Base-by-base conservation (phyloP, 2,329 filamentous ascomycete genomes). In the Thyridium curvatum region DNA sequence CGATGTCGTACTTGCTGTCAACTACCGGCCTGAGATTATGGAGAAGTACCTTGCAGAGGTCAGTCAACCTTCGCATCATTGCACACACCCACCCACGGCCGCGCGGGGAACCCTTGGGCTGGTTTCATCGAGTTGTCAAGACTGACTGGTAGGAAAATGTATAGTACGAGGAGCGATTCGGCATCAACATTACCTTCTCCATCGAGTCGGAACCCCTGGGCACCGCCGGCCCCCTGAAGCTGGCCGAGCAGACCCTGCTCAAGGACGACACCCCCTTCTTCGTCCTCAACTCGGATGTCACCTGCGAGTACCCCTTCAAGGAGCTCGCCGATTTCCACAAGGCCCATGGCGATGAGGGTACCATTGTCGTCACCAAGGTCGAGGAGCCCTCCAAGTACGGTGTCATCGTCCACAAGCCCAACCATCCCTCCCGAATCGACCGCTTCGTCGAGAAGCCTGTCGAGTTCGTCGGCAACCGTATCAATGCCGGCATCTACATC, bases 391-490 rank as follows among this genome's bases (percentile, higher is more conserved):
- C 88, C 59, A 98, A 98, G 70, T 98, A 97, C 64, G 91, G 91
- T 79, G 91, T 98, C 52, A 82, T 98, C 41, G 93, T 98, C 21
- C 91, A 97, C 81, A 93, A 94, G 74, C 88, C 89, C 46, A 86
- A 83, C 64, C 88, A 95, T 68, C 69, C 86, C 39, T 87, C 88
- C 34, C 82, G 86, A 60, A 97, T 98, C 65, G 93, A 98, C 68
- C 89, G 93, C 52, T 98, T 98, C 71, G 93, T 98, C 52, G 91
- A 98, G 79, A 98, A 98, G 77, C 91, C 91, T 30, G 87, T 97
- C 60, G 88, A 97, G 69, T 97, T 96, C 60, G 91, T 97, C 42
- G 91, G 91, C 55, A 97, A 97, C 78, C 86, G 91, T 50, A 97
- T 97, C 77, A 97, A 97, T 57, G 93, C 91, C 52, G 93, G 93